phyloP scores from a whole-genome alignment of 2,329 filamentous ascomycete genomes.

The Teratosphaeria gauchensis region DNA sequence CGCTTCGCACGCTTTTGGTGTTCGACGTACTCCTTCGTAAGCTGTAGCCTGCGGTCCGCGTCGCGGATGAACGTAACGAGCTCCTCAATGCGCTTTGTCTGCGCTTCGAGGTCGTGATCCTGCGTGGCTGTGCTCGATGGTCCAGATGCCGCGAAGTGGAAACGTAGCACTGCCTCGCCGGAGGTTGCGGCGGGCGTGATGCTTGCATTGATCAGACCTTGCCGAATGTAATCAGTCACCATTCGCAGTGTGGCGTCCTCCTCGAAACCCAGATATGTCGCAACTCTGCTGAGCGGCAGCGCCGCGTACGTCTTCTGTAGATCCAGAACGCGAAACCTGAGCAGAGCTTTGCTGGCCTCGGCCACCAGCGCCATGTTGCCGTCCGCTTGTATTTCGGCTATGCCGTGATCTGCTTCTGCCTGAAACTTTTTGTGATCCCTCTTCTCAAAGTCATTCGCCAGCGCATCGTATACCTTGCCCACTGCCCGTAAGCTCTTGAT shows the following conservation, averaged over 20 bases:
- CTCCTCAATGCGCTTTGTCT: constrained; percentile 40
- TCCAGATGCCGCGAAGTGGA: constrained; percentile 28
- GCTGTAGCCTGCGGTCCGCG: constrained; percentile 45
- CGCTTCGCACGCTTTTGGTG: constrained; percentile 40
- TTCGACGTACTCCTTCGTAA: constrained; percentile 52
- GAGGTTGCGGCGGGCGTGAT: constrained; percentile 35
- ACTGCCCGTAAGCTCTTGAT: constrained; percentile 49
- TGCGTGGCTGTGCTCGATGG: constrained; percentile 13
- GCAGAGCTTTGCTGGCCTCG: constrained; percentile 61
- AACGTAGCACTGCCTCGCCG: constrained; percentile 43
- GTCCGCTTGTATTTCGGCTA: constrained; percentile 46
- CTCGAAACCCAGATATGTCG: constrained; percentile 41
- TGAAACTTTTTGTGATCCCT: constrained; percentile 50
- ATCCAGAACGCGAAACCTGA: constrained; percentile 64
- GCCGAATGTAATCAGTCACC: constrained; percentile 43
- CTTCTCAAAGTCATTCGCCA: constrained; percentile 60
- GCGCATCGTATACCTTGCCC: constrained; percentile 58
- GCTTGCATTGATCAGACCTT: constrained; percentile 41
- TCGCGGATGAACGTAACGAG: constrained; percentile 45
- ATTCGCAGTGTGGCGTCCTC: constrained; percentile 44
- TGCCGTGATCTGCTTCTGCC: constrained; percentile 52
- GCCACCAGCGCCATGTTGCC: constrained; percentile 61
- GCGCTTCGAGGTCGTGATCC: constrained; percentile 32
- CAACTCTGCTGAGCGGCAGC: constrained; percentile 46
- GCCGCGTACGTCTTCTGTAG: constrained; percentile 64